Evolutionary conservation across 2,329 filamentous ascomycete species (phyloP).

Genomic region (Talaromyces sp.): DNA sequence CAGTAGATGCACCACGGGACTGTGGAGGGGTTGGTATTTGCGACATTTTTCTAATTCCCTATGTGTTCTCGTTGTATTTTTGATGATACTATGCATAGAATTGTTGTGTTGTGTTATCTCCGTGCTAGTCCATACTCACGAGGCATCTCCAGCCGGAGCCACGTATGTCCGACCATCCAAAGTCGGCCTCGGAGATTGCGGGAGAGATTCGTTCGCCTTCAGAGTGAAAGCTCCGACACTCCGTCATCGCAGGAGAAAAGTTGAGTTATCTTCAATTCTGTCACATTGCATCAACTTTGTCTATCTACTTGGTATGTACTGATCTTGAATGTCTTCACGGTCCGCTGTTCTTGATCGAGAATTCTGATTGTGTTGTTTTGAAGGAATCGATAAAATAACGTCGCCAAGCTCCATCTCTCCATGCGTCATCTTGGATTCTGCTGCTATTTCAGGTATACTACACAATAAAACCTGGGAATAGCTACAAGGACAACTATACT

Average conservation of each 20-base stretch:
- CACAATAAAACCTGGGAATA: conserved; percentile 19
- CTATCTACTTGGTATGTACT: background rate
- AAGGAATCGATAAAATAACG: background rate
- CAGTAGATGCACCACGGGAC: conserved; percentile 30
- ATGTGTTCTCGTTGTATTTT: background rate
- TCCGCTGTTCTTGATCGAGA: background rate
- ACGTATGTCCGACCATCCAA: conserved; percentile 14
- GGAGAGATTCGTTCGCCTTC: background rate
- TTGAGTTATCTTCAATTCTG: background rate
- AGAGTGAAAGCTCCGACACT: conserved; percentile 10
- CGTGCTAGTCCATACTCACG: background rate
- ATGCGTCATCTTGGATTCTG: conserved; percentile 23
- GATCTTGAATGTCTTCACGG: no score
- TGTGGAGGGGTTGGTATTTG: conserved; percentile 35
- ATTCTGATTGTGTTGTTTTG: background rate
- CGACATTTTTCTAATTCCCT: conserved; percentile 23
- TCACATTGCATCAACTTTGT: background rate
- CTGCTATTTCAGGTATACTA: conserved; percentile 23
- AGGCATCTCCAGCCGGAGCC: conserved; percentile 13
- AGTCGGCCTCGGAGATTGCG: conserved; percentile 11
- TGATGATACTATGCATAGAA: background rate
- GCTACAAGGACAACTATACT: background rate
- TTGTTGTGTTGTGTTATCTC: background rate
- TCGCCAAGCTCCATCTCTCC: conserved; percentile 2
- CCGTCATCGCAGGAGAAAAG: conserved; percentile 11